These are phyloP conservation scores for Globisporangium radiosum DNA, from an alignment of 352 stramenopile species.

Conservation along the genomic window DNA sequence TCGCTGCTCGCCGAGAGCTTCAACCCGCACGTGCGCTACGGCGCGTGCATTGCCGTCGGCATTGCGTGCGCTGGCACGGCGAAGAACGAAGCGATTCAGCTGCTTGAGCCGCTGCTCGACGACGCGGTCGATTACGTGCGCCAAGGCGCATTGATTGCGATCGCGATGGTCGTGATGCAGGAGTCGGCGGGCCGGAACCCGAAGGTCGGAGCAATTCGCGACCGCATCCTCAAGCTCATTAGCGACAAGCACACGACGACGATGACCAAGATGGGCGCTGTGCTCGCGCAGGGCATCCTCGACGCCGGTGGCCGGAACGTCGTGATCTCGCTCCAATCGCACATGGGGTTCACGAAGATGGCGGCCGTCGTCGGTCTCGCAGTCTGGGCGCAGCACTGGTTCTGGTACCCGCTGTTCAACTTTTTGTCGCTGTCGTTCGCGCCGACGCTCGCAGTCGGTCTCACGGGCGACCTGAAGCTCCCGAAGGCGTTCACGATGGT, in stretches of 20 bases:
- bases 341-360: conserved; percentile 98
- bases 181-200: conserved; percentile 86
- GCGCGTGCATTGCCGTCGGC: conserved; percentile 97
- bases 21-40: conserved; percentile 99
- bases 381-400: conserved; percentile 99
- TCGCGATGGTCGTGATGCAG: conserved; percentile 99
- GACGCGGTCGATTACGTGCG: conserved; percentile 98
- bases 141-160: conserved; percentile 95
- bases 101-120: conserved; percentile 97
- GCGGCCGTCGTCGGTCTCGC: conserved; percentile 93
- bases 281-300: conserved; percentile 96
- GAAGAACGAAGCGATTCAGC: conserved; percentile 94
- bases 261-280: conserved; percentile 99
- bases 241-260: conserved; percentile 98
- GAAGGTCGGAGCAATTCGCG: conserved; percentile 81
- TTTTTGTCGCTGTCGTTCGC: conserved; percentile 96
- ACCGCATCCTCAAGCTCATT: conserved; percentile 87
- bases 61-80: conserved; percentile 97
- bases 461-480: conserved; percentile 98
- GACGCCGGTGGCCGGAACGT: conserved; percentile 98
- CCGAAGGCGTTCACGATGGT: conserved; percentile 92
- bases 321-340: conserved; percentile 93
- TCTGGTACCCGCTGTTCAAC: conserved; percentile 99
- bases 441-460: conserved; percentile 93
- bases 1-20: conserved; percentile 98